Base-by-base conservation (phyloP, 768 basidiomycete species). In the Mycena indigotica region DNA sequence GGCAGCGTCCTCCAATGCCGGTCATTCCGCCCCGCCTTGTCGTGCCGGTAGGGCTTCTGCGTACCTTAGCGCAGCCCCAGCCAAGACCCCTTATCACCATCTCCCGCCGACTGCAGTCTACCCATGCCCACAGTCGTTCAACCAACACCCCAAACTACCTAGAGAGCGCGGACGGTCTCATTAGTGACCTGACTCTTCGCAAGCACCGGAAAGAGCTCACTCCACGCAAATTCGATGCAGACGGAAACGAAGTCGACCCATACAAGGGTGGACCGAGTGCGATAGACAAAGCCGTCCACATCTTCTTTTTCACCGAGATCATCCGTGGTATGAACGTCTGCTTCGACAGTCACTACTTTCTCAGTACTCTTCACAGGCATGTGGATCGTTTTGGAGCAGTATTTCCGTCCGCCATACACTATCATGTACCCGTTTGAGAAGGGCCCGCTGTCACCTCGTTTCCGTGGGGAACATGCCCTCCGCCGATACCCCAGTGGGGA, bases 291-390 rank as follows among this genome's bases (percentile, higher is more conserved):
- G 95, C 95, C 48, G 89, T 92, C 40, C 89, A 95, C 72, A 70
- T 97, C 49, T 98, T 98, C 83, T 98, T 99, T 84, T 94, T 99
- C 72, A 98, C 96, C 57, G 97, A 99, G 76, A 97, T 99, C 66
- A 76, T 96, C 69, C 81, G 96, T 82, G 96, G 96, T 94, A 66
- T 56, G 86, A n/a, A 74, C 32, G 21, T 29, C 40, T 40, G 41
- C 28, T 39, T 48, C 19, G 50, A 23, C 32, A 50, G 29, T 45
- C 19, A 17, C 48, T 19, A 28, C 51, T 46, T 66, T 29, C 63
- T 69, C 45, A 61, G 63, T 50, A 30, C 48, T 39, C 44, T 13
- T 13, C 51, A 5, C 65, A 98, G 96, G 96, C 67, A 95, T 98
- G 93, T 97, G 95, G 93, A 88, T 99, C 69, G 95, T 98, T 26